Evolutionary conservation across 1,139 yeast species (phyloP).

Genomic region (Saccharomyces uvarum): DNA sequence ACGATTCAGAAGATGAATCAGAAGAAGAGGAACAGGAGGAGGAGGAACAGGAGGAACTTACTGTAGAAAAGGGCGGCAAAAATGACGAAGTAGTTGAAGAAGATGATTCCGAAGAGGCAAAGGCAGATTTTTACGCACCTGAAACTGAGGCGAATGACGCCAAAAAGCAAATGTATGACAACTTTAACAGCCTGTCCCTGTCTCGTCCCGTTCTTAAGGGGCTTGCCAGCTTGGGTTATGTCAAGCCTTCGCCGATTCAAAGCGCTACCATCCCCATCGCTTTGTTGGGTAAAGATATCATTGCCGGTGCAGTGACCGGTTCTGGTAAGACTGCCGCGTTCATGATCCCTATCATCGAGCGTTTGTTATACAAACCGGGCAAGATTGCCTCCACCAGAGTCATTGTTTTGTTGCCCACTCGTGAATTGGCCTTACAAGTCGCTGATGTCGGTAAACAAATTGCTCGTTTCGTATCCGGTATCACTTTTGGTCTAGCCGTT

Average conservation of each 20-base stretch:
- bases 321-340: conserved; percentile 99
- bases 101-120: conserved; percentile 65
- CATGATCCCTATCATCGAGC: conserved; percentile 89
- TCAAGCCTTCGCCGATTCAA: conserved; percentile 88
- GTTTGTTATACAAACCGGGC: conserved; percentile 80
- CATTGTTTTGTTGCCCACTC: conserved; percentile 84
- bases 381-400: conserved; percentile 84
- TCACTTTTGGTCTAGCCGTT: conserved; percentile 86
- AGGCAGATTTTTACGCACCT: conserved; percentile 59
- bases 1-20: conserved; percentile 27
- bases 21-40: conserved; percentile 30
- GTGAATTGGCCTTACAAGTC: conserved; percentile 96
- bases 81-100: conserved; percentile 35
- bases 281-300: conserved; percentile 82
- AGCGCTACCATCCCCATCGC: conserved; percentile 91
- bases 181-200: conserved; percentile 69
- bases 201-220: conserved; percentile 89
- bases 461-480: conserved; percentile 64
- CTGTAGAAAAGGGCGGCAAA: conserved; percentile 33
- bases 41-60: conserved; percentile 25
- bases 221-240: conserved; percentile 68
- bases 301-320: conserved; percentile 99
- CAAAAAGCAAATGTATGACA: conserved; percentile 43
- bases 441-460: conserved; percentile 85
- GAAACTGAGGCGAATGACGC: conserved; percentile 44